Percentiles rank a stretch among this genome's conserved stretches.
These are phyloP conservation scores for Arthrobotrys entomopaga DNA, from an alignment of 2,329 filamentous ascomycete genomes.

Conservation along the genomic window DNA sequence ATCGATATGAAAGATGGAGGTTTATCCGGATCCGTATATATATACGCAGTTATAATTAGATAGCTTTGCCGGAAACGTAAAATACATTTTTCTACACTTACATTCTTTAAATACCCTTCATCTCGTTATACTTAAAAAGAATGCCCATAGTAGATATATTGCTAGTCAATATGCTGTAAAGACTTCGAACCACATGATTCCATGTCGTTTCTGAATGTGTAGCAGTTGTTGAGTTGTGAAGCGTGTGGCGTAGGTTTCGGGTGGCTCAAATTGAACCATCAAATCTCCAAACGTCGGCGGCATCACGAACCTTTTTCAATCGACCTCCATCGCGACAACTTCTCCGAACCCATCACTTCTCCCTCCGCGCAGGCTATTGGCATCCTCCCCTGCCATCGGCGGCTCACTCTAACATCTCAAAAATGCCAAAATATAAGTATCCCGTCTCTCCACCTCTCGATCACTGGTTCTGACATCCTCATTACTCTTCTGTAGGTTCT, in stretches of 20 bases:
- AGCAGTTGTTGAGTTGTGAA: not conserved
- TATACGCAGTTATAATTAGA: too few species aligned
- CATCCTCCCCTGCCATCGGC: conserved; percentile 12
- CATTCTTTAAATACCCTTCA: too few species aligned
- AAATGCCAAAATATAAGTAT: conserved; percentile 87
- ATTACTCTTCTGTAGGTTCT: conserved; percentile 75
- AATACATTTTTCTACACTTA: too few species aligned
- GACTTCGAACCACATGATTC: too few species aligned
- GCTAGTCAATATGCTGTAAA: too few species aligned
- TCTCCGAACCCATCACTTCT: not conserved
- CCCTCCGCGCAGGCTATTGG: conserved; percentile 3
- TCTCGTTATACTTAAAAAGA: too few species aligned
- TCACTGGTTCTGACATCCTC: conserved; percentile 61
- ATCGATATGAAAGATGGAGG: too few species aligned
- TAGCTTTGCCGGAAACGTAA: too few species aligned
- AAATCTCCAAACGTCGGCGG: not conserved
- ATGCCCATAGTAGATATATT: too few species aligned
- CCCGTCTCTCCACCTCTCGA: conserved; percentile 39
- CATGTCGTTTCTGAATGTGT: too few species aligned
- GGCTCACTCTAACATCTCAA: conserved; percentile 61
- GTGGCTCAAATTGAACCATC: not conserved
- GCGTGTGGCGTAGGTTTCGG: not conserved
- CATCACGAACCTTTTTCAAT: conserved; percentile 2
- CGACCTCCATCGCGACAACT: conserved; percentile 5
- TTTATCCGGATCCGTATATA: too few species aligned